A percentile compares a stretch with the other conserved stretches of the same genome.
These are phyloP conservation scores for Mortierella antarctica DNA, from an alignment of 192 early-diverging fungal species.

Conservation along the genomic window DNA sequence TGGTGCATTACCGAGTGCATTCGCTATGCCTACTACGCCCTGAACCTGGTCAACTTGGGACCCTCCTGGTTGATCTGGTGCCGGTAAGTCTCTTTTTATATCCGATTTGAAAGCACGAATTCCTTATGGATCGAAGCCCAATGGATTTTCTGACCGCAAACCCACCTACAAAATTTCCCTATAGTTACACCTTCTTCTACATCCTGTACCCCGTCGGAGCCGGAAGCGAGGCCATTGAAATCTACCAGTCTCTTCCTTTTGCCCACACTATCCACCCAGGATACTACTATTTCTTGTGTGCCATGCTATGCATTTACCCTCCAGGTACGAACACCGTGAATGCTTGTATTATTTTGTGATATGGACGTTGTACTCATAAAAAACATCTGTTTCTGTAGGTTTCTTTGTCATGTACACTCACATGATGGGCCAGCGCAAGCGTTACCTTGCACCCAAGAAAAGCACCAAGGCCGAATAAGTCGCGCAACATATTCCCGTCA, in stretches of 20 bases:
- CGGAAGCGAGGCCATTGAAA: conserved; percentile 81
- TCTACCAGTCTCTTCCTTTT: conserved; percentile 77
- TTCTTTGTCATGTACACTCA: conserved; percentile 90
- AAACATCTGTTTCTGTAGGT: conserved; percentile 51
- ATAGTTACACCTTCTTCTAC: conserved; percentile 94
- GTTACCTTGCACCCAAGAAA: conserved; percentile 67
- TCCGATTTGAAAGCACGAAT: conserved; percentile 9
- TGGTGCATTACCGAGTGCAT: conserved; percentile 94
- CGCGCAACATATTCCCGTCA: too few relatives aligned
- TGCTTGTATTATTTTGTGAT: not conserved
- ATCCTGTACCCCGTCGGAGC: conserved; percentile 94
- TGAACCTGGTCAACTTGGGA: conserved; percentile 73
- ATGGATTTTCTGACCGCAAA: conserved; percentile 27
- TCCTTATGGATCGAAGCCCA: conserved; percentile 3
- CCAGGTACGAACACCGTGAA: conserved; percentile 63
- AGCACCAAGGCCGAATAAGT: conserved; percentile 51
- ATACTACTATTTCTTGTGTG: conserved; percentile 70
- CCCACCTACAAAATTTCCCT: conserved; percentile 23
- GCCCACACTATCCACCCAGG: conserved; percentile 59
- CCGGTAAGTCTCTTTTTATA: conserved; percentile 45
- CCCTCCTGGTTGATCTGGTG: conserved; percentile 72
- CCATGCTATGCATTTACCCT: conserved; percentile 74
- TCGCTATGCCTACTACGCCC: conserved; percentile 91
- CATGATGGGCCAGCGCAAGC: conserved; percentile 91
- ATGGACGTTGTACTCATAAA: not conserved